Percentiles rank a stretch among this genome's conserved stretches.
phyloP scores from a whole-genome alignment of 164 flowering plant genomes.

The Magnolia changhungtana region DNA sequence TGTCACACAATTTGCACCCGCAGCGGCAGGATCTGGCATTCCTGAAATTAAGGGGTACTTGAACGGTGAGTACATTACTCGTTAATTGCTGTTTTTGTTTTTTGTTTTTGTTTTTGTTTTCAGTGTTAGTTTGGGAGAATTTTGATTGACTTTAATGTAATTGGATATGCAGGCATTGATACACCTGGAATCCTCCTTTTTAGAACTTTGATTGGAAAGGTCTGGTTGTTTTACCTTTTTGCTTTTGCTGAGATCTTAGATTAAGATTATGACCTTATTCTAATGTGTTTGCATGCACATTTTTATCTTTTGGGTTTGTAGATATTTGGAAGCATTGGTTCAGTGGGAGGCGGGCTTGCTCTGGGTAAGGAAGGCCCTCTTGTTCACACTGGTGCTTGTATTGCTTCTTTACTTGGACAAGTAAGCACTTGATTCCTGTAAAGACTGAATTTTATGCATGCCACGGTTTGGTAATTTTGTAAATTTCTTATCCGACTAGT shows the following conservation, averaged over 20 bases:
- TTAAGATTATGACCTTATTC: not conserved
- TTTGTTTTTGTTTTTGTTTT: constrained; percentile 4
- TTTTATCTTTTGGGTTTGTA: constrained; percentile 13
- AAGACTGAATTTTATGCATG: not conserved
- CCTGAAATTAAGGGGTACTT: constrained; percentile 98
- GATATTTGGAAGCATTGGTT: constrained; percentile 99
- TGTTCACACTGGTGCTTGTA: constrained; percentile 98
- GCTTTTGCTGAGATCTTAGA: not conserved
- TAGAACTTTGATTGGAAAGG: constrained; percentile 97
- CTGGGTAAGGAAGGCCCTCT: constrained; percentile 99
- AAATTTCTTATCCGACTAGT: not conserved
- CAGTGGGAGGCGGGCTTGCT: constrained; percentile 98
- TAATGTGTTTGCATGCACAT: not conserved
- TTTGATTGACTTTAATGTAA: not conserved
- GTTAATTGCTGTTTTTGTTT: not conserved
- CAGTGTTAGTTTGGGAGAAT: not conserved
- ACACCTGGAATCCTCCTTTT: constrained; percentile 86
- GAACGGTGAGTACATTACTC: constrained; percentile 49
- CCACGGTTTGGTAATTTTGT: not conserved
- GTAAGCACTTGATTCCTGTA: constrained; percentile 33
- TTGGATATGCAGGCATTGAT: constrained; percentile 67
- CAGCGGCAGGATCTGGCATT: constrained; percentile 96
- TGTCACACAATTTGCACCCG: constrained; percentile 87
- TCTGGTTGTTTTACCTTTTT: constrained; percentile 15
- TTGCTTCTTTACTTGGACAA: constrained; percentile 97